Percentiles rank a stretch among this genome's conserved stretches.
These are phyloP conservation scores for Cystobasidium sp. DNA, from an alignment of 1,284 basidiomycete genomes.

Conservation along the genomic window DNA sequence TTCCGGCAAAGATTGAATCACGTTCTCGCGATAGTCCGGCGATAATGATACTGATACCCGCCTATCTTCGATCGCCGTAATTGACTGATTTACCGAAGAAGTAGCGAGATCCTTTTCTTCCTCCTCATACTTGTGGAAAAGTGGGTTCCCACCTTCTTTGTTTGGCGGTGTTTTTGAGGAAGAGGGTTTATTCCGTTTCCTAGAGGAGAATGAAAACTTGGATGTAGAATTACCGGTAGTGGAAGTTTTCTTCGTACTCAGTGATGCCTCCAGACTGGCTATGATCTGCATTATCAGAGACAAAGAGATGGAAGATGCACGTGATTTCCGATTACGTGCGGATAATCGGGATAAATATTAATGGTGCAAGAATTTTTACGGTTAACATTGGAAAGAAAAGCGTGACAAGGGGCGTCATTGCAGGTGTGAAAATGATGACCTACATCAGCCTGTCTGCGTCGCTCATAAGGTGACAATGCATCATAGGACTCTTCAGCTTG, in stretches of 20 bases:
- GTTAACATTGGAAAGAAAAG: background rate
- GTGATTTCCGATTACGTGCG: background rate
- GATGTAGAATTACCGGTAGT: background rate
- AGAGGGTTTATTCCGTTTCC: background rate
- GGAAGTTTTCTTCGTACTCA: background rate
- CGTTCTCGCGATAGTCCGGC: background rate
- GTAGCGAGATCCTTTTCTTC: background rate
- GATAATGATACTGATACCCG: background rate
- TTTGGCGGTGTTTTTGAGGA: background rate
- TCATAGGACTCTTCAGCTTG: background rate
- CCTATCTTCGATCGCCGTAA: conserved; percentile 1
- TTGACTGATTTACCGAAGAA: background rate
- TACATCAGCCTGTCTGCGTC: conserved; percentile 11
- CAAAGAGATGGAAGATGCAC: background rate
- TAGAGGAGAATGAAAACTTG: background rate
- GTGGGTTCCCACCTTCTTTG: background rate
- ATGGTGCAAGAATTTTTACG: background rate
- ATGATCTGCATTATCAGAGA: background rate
- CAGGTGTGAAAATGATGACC: too few species aligned
- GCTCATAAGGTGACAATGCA: conserved; percentile 2
- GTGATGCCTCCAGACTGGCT: background rate
- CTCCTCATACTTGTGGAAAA: too few species aligned
- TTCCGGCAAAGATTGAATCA: background rate
- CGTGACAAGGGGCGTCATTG: background rate
- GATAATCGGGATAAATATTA: conserved; percentile 11